Base-by-base conservation (phyloP, 2,329 filamentous ascomycete species). In the Pestalotiopsis sp. region DNA sequence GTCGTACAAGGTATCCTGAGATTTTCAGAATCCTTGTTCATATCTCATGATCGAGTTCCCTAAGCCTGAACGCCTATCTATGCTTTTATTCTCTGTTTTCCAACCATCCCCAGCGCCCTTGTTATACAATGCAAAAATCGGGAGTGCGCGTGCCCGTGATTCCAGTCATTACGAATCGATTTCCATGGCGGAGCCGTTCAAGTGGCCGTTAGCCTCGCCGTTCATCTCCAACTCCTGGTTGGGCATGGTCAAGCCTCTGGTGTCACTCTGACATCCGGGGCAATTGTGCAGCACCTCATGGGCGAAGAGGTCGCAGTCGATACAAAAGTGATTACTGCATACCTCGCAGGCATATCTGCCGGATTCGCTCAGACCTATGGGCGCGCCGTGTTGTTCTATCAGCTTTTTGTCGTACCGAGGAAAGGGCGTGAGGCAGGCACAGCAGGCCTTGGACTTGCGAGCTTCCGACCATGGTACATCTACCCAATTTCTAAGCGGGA, bases 231-330 rank as follows among this genome's bases (percentile, higher is more conserved):
- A 26, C 24, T 67, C 65, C 30, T 62, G 64, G 40, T 68, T 66
- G 24, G 70, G 71, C 63, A 68, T 39, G 20, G 9, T 39, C 30
- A 35, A 24, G 48, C 72, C 76, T 22, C 82, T 75, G 3, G 80
- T 81, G 67, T 83, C 82, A 74, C 86, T 87, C 78, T 89, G 91
- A 78, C 96, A 99, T 0, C 95, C 95, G 0, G 96, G 94, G 75
- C 96, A 99, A 79, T 98, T 98, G 78, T 99, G 95, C 64, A 97
- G 88, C 13, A 97, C 89, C 81, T 98, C 94, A 78, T 99, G 96
- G 26, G 93, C 92, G 81, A 96, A 98, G 26, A 98, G 89, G 78
- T 99, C 96, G 78, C 96, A 99, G 78, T 99, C 96, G 71, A 99
- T 97, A 83, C 96, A 99, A 78, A 98, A 99, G 80, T 98, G 95